Conservation (phyloP, 148 eudicot species). For the Persicaria maculosa region DNA sequence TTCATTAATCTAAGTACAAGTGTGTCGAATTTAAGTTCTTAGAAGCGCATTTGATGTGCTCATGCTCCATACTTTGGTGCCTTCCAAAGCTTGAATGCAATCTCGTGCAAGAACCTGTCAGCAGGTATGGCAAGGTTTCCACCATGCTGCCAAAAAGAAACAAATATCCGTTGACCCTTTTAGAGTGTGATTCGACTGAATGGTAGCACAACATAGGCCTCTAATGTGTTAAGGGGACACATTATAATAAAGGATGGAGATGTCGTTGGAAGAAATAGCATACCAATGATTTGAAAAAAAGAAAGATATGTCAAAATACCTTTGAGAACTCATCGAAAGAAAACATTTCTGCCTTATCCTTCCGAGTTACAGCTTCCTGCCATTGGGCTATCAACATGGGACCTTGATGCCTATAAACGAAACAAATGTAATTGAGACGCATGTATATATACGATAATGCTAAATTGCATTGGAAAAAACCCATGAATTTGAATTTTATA, state of each 20-base stretch:
- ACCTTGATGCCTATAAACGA: conserved; percentile 43
- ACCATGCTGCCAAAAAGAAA: conserved; percentile 42
- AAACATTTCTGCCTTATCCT: conserved; percentile 55
- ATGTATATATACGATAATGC: background rate
- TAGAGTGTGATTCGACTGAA: background rate
- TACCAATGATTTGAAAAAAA: background rate
- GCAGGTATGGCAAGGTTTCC: conserved; percentile 89
- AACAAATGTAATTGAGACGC: conserved; percentile 11
- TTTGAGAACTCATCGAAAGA: conserved; percentile 62
- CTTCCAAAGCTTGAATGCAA: conserved; percentile 97
- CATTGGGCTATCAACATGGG: conserved; percentile 81
- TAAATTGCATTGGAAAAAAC: too few relatives aligned
- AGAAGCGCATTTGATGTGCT: conserved; percentile 13
- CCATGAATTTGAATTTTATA: background rate
- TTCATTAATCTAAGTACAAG: background rate
- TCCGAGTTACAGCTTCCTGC: conserved; percentile 90
- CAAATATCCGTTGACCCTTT: background rate
- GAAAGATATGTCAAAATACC: conserved; percentile 27
- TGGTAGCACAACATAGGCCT: background rate
- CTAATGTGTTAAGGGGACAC: background rate
- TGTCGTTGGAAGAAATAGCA: background rate
- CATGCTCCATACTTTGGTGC: conserved; percentile 99
- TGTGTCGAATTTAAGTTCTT: background rate
- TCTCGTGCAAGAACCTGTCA: conserved; percentile 79
- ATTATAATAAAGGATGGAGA: background rate